phyloP scores from a whole-genome alignment of 768 basidiomycete species.

The Gymnopilus dilepis region DNA sequence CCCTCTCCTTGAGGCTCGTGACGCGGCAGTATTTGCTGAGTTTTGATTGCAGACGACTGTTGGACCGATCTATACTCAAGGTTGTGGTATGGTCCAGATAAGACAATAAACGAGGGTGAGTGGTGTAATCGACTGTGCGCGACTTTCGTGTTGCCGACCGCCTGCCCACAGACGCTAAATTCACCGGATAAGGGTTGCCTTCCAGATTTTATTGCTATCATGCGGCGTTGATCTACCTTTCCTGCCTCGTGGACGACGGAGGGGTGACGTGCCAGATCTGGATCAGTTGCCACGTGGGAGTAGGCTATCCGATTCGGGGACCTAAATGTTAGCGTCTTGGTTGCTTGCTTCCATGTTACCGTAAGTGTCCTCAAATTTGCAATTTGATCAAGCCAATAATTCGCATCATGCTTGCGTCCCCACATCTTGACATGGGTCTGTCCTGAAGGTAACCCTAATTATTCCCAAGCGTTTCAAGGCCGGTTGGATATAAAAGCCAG shows the following conservation, averaged over 20 bases:
- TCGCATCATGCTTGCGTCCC: slow-evolving; percentile 32
- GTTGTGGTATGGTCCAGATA: slow-evolving; percentile 11
- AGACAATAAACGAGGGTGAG: slow-evolving; percentile 10
- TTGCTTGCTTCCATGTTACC: slow-evolving; percentile 17
- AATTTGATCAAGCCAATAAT: slow-evolving; percentile 27
- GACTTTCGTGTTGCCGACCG: slow-evolving; percentile 5
- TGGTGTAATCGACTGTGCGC: slow-evolving; percentile 5
- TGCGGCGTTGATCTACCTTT: slow-evolving; percentile 11
- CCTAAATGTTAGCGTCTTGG: slow-evolving; percentile 18
- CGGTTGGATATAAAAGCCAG: slow-evolving; percentile 28
- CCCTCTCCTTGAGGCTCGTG: slow-evolving; percentile 13
- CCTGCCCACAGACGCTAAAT: slow-evolving; percentile 14
- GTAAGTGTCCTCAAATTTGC: slow-evolving; percentile 29
- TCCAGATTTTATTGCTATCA: not conserved
- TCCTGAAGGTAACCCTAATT: slow-evolving; percentile 30
- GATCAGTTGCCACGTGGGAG: slow-evolving; percentile 30
- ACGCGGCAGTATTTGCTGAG: slow-evolving; percentile 25
- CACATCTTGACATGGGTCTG: slow-evolving; percentile 30
- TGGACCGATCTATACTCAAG: slow-evolving; percentile 1
- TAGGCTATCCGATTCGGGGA: slow-evolving; percentile 25
- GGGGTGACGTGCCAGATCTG: slow-evolving; percentile 16
- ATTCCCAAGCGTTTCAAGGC: slow-evolving; percentile 32
- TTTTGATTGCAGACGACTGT: slow-evolving; percentile 17
- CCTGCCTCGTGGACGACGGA: slow-evolving; percentile 16
- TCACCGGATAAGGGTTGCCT: slow-evolving; percentile 19